Conservation (phyloP, 106 monocot species). For the Chionographis japonica region DNA sequence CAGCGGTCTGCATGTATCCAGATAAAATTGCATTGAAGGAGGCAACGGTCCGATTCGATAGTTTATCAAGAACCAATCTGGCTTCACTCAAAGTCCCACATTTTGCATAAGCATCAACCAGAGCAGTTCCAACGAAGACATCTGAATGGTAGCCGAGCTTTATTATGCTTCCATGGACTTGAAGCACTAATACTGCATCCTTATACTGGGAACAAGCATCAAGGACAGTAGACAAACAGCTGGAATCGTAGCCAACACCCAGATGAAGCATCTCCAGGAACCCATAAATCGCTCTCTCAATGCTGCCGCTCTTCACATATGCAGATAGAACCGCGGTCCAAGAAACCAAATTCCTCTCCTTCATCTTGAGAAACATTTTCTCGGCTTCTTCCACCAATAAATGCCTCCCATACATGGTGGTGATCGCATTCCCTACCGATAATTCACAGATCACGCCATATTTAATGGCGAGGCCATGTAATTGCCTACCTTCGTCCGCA, state of each 20-base stretch:
- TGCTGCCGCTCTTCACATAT: not conserved
- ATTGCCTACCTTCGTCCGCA: slow-evolving; percentile 6
- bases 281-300: not conserved
- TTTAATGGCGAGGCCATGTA: slow-evolving; percentile 16
- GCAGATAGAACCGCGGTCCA: slow-evolving; percentile 12
- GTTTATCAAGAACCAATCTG: not conserved
- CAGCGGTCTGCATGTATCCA: not conserved
- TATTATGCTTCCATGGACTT: slow-evolving; percentile 2
- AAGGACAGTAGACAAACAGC: slow-evolving; percentile 15
- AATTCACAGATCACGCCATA: slow-evolving; percentile 10
- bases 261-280: not conserved
- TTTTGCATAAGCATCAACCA: slow-evolving; percentile 17
- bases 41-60: not conserved
- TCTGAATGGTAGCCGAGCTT: slow-evolving; percentile 13
- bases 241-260: slow-evolving; percentile 7
- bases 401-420: slow-evolving; percentile 18
- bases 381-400: slow-evolving; percentile 9
- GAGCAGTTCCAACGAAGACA: slow-evolving; percentile 8
- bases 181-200: not conserved
- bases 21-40: slow-evolving; percentile 15
- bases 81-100: slow-evolving; percentile 3
- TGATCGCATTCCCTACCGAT: slow-evolving; percentile 11
- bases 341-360: slow-evolving; percentile 4
- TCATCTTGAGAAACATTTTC: slow-evolving; percentile 10
- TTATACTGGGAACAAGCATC: slow-evolving; percentile 12